Base-by-base conservation (phyloP, 345 rosid species). In the Rhizophora apiculata region DNA sequence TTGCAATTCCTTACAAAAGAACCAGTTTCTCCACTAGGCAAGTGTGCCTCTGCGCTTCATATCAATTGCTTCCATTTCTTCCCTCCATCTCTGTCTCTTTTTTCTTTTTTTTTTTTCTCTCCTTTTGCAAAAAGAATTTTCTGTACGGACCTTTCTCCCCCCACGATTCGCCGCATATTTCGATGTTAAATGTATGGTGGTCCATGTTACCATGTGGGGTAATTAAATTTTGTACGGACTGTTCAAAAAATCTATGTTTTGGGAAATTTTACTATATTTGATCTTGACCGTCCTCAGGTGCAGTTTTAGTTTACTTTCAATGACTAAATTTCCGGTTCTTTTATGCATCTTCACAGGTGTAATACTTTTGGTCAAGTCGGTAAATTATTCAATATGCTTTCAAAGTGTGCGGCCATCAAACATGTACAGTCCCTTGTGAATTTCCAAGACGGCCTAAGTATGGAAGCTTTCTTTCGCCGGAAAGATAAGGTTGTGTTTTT, bases 401-500 rank as follows among this genome's bases (percentile, higher is more conserved):
- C 85, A 52, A 63, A 77, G 78, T 73, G 90, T 32, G 74, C 77
- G 48, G 71, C 71, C 55, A 74, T 71, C 71, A 86, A 83, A 64
- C 90, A 81, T 78, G 82, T 68, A 30, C 87, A 79, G 69, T 85
- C 87, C 26, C 73, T 78, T 8, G 77, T 85, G 66, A 86, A 43
- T 48, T 87, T 85, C 74, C 84, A 80, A 34, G 78, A 69, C n/a
- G 82, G 68, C 6, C 51, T 81, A 62, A 76, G 73, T 46, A 61
- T 81, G 67, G 80, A 81, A 13, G 77, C 80, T 0, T 87, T 82
- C 68, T 86, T 84, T 64, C 84, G 79, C 34, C 79, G 85, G 43
- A 89, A 89, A 82, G 88, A 88, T n/a, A 92, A 89, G 81, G 88
- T 89, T 0, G 80, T 88, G 13, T 88, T 89, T 70, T 89, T 93